These are phyloP conservation scores for Solanum lycopersicoides DNA, from an alignment of 257 asterid genomes.

Conservation along the genomic window DNA sequence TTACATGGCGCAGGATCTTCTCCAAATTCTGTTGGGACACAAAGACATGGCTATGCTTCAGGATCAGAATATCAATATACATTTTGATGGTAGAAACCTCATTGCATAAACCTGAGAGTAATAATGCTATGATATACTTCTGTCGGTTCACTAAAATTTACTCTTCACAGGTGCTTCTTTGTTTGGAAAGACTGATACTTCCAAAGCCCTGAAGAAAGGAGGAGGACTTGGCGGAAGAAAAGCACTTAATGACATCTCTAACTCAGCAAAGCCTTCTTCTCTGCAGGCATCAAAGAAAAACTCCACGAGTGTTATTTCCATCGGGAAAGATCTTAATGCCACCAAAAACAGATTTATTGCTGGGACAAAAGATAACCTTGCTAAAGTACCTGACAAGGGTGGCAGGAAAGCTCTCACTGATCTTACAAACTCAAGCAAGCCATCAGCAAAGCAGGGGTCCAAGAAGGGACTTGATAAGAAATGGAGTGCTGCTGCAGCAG, in stretches of 20 bases:
- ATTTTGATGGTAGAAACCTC: conserved; percentile 40
- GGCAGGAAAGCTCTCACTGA: conserved; percentile 73
- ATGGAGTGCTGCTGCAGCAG: conserved; percentile 27
- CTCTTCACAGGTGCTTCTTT: conserved; percentile 29
- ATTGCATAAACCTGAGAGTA: neutral
- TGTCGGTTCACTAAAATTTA: neutral
- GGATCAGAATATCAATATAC: conserved; percentile 64
- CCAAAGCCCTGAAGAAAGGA: conserved; percentile 41
- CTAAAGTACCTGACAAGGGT: conserved; percentile 32
- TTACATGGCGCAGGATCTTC: neutral
- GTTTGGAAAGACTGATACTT: conserved; percentile 25
- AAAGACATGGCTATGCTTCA: conserved; percentile 57
- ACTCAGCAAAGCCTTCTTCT: conserved; percentile 50
- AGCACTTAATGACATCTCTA: conserved; percentile 84
- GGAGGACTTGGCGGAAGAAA: conserved; percentile 47
- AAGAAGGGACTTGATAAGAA: conserved; percentile 25
- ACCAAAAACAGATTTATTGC: neutral
- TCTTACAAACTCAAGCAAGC: conserved; percentile 66
- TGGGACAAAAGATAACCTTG: conserved; percentile 13
- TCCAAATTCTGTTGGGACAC: neutral
- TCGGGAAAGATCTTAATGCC: conserved; percentile 35
- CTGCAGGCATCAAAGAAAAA: conserved; percentile 36
- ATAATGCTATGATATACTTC: neutral
- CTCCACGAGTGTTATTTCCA: conserved; percentile 27
- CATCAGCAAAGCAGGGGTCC: conserved; percentile 23